phyloP scores from a whole-genome alignment of 257 asterid genomes.

The Solanum pinnatisectum region DNA sequence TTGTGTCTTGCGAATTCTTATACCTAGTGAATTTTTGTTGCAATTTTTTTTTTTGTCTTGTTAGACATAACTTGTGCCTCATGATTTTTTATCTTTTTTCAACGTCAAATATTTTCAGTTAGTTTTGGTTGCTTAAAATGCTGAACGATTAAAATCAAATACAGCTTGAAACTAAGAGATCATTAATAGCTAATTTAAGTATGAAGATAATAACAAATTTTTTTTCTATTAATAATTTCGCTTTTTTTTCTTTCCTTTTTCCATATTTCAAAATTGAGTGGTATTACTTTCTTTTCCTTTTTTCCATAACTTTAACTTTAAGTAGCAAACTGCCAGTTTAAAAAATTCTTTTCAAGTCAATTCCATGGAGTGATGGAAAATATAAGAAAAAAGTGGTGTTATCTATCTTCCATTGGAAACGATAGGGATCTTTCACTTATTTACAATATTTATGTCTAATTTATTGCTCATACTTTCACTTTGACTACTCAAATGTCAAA shows the following conservation, averaged over 20 bases:
- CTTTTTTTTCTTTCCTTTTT: background rate
- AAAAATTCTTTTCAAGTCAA: background rate
- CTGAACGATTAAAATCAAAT: background rate
- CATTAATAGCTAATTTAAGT: background rate
- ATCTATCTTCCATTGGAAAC: background rate
- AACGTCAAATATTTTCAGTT: background rate
- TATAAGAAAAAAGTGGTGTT: background rate
- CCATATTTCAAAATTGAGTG: background rate
- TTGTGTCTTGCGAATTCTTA: background rate
- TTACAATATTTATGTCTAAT: background rate
- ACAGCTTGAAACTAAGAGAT: background rate
- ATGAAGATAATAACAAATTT: background rate
- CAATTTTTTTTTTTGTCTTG: no score
- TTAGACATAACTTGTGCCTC: background rate
- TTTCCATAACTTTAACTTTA: background rate
- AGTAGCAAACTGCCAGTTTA: background rate
- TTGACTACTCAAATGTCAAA: background rate
- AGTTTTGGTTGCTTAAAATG: background rate
- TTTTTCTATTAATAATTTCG: background rate
- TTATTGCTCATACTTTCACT: background rate
- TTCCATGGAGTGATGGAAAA: background rate
- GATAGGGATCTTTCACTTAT: background rate
- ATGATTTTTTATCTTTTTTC: no score
- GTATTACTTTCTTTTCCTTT: background rate
- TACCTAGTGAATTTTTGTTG: background rate